Conservation (phyloP, 441 rosid species). For the Gossypium gossypioides region DNA sequence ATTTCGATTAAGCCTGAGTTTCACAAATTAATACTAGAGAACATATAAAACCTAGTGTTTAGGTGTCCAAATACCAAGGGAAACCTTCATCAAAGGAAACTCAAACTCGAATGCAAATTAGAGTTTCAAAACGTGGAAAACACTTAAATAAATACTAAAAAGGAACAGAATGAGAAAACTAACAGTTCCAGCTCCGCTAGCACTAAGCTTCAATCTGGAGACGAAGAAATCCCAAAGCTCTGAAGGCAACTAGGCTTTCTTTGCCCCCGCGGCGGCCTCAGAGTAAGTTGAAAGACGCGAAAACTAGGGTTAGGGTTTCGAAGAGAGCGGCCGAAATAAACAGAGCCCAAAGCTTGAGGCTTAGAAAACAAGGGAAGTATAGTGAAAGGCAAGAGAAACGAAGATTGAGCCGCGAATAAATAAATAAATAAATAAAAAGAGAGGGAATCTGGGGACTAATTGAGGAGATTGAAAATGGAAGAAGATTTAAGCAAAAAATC, state of each 20-base stretch:
- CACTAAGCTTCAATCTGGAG: neutral
- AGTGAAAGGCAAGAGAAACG: neutral
- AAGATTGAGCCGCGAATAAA: neutral
- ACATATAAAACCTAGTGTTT: neutral
- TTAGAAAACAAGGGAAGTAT: neutral
- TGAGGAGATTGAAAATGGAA: neutral
- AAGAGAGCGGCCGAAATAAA: neutral
- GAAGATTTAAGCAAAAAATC: neutral
- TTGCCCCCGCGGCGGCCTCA: neutral
- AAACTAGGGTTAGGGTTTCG: slow-evolving; percentile 5
- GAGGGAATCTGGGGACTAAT: neutral
- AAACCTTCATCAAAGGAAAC: neutral
- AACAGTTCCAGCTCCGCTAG: neutral
- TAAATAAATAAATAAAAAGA: neutral
- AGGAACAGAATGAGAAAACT: neutral
- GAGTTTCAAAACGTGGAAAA: neutral
- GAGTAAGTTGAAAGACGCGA: neutral
- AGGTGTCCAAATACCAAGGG: neutral
- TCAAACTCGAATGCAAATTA: neutral
- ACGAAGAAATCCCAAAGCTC: neutral
- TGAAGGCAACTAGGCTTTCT: neutral
- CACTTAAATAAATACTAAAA: neutral
- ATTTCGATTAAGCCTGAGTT: neutral
- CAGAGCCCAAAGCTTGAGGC: neutral
- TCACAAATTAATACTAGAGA: neutral